Evolutionary conservation across 495 filamentous ascomycete genomes (phyloP).

Genomic region (Penicillium coffeae): DNA sequence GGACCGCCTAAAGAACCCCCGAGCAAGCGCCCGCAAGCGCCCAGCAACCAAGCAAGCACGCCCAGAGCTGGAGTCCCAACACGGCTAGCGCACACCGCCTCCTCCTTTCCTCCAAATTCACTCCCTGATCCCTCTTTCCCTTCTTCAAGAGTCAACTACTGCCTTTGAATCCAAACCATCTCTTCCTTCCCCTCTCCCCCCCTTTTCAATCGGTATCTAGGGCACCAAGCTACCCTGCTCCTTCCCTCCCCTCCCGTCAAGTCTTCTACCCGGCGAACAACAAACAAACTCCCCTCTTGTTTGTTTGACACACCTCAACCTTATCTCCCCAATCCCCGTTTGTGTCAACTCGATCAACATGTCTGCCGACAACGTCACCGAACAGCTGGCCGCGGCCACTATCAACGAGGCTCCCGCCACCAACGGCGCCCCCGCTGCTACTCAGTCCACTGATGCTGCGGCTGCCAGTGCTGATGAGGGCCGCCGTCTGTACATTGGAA

Average conservation of each 20-base stretch:
- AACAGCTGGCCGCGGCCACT: slow-evolving; percentile 44
- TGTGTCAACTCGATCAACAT: slow-evolving; percentile 50
- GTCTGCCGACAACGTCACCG: slow-evolving; percentile 54
- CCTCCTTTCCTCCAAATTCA: slow-evolving; percentile 13
- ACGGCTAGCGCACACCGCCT: slow-evolving; percentile 27
- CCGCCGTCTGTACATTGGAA: slow-evolving; percentile 98
- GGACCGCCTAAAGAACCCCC: neutral
- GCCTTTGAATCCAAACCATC: slow-evolving; percentile 21
- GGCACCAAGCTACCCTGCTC: slow-evolving; percentile 87
- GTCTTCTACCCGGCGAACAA: slow-evolving; percentile 40
- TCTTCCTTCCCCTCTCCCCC: slow-evolving; percentile 19
- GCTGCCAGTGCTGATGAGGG: slow-evolving; percentile 96
- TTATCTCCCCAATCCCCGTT: slow-evolving; percentile 23
- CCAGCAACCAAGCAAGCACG: neutral
- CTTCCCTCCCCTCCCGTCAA: slow-evolving; percentile 46
- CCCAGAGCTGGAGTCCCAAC: slow-evolving; percentile 2
- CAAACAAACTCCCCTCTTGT: slow-evolving; percentile 45
- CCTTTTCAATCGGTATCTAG: slow-evolving; percentile 58
- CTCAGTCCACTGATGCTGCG: slow-evolving; percentile 74
- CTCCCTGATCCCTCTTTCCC: slow-evolving; percentile 20
- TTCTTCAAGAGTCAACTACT: slow-evolving; percentile 20
- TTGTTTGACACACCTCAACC: slow-evolving; percentile 35
- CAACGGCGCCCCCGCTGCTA: slow-evolving; percentile 74
- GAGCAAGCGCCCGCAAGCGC: neutral
- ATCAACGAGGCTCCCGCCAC: slow-evolving; percentile 59